These are phyloP conservation scores for Puccinellia tenuiflora DNA, from an alignment of 176 grass and related monocot species.

Conservation along the genomic window DNA sequence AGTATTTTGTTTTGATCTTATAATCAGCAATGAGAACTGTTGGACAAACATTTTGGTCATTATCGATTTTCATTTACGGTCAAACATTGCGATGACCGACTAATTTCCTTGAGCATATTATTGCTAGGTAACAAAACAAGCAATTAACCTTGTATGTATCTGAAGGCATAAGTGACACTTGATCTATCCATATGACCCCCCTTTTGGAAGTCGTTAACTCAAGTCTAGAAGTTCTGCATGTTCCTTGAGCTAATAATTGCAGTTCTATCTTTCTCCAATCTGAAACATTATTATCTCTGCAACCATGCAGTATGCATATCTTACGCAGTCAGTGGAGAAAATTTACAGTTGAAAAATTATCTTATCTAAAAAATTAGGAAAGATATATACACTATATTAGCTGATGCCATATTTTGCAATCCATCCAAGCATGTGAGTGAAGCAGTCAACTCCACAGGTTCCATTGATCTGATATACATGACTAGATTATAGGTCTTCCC, in stretches of 20 bases:
- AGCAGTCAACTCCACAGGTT: conserved; percentile 40
- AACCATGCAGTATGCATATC: not conserved
- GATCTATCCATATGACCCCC: conserved; percentile 48
- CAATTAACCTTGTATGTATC: conserved; percentile 40
- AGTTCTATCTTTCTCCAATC: conserved; percentile 37
- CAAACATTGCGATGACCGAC: not conserved
- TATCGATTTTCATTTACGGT: not conserved
- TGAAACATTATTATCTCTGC: not conserved
- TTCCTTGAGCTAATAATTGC: conserved; percentile 24
- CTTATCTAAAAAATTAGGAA: not conserved
- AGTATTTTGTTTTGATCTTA: not conserved
- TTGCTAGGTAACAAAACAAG: not conserved
- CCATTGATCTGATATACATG: conserved; percentile 53
- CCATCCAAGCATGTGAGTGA: conserved; percentile 25
- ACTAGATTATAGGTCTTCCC: conserved; percentile 62
- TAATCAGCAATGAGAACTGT: not conserved
- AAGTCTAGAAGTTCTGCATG: conserved; percentile 35
- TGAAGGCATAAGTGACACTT: conserved; percentile 48
- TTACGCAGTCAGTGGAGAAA: not conserved
- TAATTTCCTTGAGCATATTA: not conserved
- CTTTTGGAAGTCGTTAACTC: conserved; percentile 31
- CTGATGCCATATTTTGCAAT: conserved; percentile 6
- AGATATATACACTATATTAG: conserved; percentile 4
- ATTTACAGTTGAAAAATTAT: not conserved
- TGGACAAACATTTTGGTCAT: not conserved